Base-by-base conservation (phyloP, 225 moss, liverwort and hornwort genomes). In the Rhytidiadelphus loreus region DNA sequence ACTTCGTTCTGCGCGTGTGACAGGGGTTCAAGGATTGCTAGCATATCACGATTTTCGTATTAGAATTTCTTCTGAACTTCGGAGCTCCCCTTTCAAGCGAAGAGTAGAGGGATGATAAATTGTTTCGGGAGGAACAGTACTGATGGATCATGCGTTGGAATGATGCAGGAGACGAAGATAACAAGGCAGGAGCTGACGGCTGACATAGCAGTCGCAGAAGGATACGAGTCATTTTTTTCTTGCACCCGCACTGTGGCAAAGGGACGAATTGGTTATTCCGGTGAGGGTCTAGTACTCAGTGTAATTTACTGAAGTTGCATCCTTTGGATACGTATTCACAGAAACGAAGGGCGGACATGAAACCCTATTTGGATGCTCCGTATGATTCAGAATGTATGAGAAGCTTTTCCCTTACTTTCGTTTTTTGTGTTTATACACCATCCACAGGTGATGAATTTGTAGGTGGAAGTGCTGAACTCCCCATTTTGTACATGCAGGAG, bases 161-260 rank as follows among this genome's bases (percentile, higher is more conserved):
- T 88, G 43, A 83, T 89, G 74, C 96, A 98, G 97, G 98, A 98
- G 92, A 98, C 95, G 32, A 98, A 95, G 89, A 80, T 89, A 29
- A 90, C 94, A 35, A 91, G 98, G 91, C 98, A 96, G 89, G 98
- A 98, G 86, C 85, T 98, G 88, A 95, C 96, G 64, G 95, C 95
- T 37, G 97, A 98, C 86, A 93, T 97, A 68, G 98, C 98, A 86
- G 90, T 97, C 62, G 88, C 94, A 22, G 95, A 92, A 86, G 97
- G 95, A 73, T 98, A 98, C 79, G 98, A 98, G 93, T 98, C 98
- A 33, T 98, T 98, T 90, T 98, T 98, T 90, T 96, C 98, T 77
- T 98, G 93, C 89, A 98, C 94, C 69, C 97, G 98, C 78, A 95
- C 93, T 57, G 90, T 92, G n/a, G 61, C 89, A 55, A 97, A 95